Conservation (phyloP, 2,329 filamentous ascomycete genomes). For the Monosporascus sp. region DNA sequence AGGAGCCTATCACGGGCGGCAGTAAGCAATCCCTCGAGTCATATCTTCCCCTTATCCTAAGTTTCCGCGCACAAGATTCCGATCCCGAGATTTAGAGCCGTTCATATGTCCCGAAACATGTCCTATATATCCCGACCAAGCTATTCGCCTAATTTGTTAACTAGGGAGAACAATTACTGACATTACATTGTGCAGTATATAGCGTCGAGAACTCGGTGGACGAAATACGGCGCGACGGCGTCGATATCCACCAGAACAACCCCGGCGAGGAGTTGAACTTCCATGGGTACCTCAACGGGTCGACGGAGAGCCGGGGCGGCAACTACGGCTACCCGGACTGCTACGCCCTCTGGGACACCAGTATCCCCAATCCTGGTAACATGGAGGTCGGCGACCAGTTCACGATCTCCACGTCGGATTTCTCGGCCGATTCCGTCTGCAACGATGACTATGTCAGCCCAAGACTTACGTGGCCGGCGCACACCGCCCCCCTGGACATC, state of each 20-base stretch:
- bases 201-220: conserved; percentile 68
- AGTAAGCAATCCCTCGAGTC: conserved; percentile 4
- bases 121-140: no score
- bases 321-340: conserved; percentile 71
- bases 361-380: conserved; percentile 35
- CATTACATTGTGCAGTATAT: conserved; percentile 30
- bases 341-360: conserved; percentile 57
- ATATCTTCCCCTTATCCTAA: no score
- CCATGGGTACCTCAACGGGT: conserved; percentile 46
- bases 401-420: conserved; percentile 26
- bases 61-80: no score
- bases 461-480: conserved; percentile 54
- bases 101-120: no score
- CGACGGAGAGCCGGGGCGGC: conserved; percentile 21
- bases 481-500: conserved; percentile 67
- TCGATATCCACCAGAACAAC: conserved; percentile 61
- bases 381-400: conserved; percentile 47
- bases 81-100: no score
- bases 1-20: conserved; percentile 48
- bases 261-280: conserved; percentile 72
- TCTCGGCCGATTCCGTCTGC: conserved; percentile 40
- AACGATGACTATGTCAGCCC: conserved; percentile 39
- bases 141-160: no score
- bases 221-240: conserved; percentile 50
- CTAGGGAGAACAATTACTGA: no score